Conservation (phyloP, 1,284 basidiomycete species). For the Ganoderma multipileum region DNA sequence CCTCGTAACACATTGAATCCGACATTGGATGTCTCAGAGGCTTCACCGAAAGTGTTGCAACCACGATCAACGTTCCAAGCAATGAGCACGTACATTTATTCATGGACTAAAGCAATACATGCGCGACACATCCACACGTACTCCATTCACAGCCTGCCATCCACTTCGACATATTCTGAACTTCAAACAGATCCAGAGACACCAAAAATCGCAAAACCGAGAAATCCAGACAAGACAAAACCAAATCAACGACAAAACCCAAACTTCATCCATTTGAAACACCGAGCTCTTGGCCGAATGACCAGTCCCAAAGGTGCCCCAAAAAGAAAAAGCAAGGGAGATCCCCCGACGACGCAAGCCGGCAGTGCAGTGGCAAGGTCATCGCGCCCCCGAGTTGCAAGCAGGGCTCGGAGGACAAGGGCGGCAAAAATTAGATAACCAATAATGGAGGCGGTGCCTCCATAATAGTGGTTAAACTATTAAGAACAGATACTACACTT, state of each 20-base stretch:
- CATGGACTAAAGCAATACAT: too few species aligned
- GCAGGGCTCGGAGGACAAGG: constrained; percentile 33
- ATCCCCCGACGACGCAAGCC: constrained; percentile 35
- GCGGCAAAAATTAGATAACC: constrained; percentile 39
- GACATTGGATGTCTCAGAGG: too few species aligned
- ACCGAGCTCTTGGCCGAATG: constrained; percentile 22
- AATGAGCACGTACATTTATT: too few species aligned
- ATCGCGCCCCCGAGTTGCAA: constrained; percentile 34
- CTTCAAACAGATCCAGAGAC: too few species aligned
- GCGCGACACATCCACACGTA: too few species aligned
- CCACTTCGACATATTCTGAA: too few species aligned
- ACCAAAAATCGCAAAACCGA: too few species aligned
- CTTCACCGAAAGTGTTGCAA: too few species aligned
- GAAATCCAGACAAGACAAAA: background rate
- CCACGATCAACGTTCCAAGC: too few species aligned
- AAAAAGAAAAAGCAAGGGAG: constrained; percentile 24
- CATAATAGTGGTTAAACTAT: constrained; percentile 81
- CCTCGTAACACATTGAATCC: too few species aligned
- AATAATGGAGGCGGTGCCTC: constrained; percentile 42
- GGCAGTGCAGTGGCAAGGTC: constrained; percentile 34
- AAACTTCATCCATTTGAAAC: constrained; percentile 22
- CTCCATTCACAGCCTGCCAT: too few species aligned
- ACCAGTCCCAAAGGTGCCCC: constrained; percentile 22
- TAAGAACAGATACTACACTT: constrained; percentile 96
- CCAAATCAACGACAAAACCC: background rate